phyloP scores from a whole-genome alignment of 176 grass and related monocot genomes.

The Cenchrus purpureus region DNA sequence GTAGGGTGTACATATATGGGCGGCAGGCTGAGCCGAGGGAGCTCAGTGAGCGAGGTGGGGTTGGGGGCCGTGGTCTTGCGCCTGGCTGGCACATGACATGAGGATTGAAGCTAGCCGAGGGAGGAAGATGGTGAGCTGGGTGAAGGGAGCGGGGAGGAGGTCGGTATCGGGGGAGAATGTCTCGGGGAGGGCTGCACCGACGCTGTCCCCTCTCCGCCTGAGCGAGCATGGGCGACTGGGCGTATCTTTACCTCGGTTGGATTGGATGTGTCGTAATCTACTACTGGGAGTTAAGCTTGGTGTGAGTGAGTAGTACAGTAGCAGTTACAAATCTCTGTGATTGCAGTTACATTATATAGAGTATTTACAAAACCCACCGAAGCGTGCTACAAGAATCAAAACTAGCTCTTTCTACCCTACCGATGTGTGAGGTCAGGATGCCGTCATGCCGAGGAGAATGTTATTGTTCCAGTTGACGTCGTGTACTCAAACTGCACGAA shows the following conservation, averaged over 20 bases:
- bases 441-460: too few species aligned
- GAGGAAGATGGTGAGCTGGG: conserved; percentile 12
- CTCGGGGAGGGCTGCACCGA: conserved; percentile 32
- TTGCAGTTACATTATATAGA: too few species aligned
- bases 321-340: too few species aligned
- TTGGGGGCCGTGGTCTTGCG: conserved; percentile 45
- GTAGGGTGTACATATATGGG: conserved; percentile 32
- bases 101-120: neutral
- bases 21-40: neutral
- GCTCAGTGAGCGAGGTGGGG: neutral
- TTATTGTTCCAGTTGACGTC: too few species aligned
- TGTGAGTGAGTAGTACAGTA: too few species aligned
- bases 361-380: too few species aligned
- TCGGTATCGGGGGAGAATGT: conserved; percentile 45
- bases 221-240: neutral
- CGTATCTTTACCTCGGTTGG: neutral
- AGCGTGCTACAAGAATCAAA: too few species aligned
- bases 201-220: neutral
- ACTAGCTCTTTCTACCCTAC: too few species aligned
- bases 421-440: too few species aligned
- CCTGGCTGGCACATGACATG: conserved; percentile 34
- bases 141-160: conserved; percentile 25
- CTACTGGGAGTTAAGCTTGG: neutral
- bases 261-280: neutral
- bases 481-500: neutral